Conservation (phyloP, 345 rosid species). For the Dovyalis caffra region DNA sequence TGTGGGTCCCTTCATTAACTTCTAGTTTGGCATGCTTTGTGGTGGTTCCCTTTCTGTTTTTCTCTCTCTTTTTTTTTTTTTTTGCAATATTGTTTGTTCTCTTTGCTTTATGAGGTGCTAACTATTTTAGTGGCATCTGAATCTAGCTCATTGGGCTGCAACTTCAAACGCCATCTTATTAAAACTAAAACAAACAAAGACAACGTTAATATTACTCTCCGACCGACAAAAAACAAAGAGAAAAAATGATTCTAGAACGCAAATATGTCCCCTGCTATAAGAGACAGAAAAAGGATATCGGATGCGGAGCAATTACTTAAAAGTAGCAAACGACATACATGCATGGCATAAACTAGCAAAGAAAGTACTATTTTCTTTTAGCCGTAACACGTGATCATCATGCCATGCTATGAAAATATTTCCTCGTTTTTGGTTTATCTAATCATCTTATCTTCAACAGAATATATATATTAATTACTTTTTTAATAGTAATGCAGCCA, state of each 20-base stretch:
- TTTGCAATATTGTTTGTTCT: not conserved
- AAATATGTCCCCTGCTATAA: conserved; percentile 12
- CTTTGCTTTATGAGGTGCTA: not conserved
- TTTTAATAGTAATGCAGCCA: not conserved
- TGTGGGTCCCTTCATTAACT: not conserved
- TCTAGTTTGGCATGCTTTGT: not conserved
- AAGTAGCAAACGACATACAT: not conserved
- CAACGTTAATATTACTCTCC: not conserved
- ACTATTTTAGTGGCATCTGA: not conserved
- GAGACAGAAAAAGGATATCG: conserved; percentile 6
- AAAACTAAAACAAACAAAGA: not conserved
- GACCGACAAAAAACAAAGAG: conserved; percentile 9
- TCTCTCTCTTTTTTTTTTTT: no score
- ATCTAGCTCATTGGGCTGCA: not conserved
- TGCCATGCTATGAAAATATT: not conserved
- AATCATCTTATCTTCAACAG: conserved; percentile 6
- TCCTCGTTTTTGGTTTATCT: not conserved
- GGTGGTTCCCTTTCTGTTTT: not conserved
- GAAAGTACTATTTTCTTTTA: not conserved
- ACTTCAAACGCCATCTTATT: not conserved
- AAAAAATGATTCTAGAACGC: not conserved
- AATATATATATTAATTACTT: not conserved
- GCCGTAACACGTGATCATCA: conserved; percentile 15
- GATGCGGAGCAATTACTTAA: not conserved
- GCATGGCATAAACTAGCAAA: not conserved